Percentiles rank a stretch among this genome's conserved stretches.
These are phyloP conservation scores for Alternaria arborescens DNA, from an alignment of 2,329 filamentous ascomycete genomes.

Conservation along the genomic window DNA sequence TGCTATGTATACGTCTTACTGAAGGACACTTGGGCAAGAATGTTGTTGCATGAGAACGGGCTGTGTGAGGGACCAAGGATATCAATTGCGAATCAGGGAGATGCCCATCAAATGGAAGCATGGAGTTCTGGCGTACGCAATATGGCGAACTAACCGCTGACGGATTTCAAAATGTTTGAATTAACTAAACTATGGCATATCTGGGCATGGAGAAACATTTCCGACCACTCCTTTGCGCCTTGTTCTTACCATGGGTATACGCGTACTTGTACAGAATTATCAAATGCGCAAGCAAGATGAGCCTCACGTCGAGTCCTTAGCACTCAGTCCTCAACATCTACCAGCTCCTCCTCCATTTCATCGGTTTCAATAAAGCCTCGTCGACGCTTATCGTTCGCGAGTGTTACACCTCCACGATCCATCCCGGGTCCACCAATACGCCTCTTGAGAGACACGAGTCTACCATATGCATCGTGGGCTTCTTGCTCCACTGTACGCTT, in stretches of 20 bases:
- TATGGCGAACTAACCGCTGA: neutral
- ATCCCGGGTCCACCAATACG: conserved; percentile 61
- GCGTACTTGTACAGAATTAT: conserved; percentile 9
- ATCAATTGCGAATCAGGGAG: neutral
- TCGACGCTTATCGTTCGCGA: conserved; percentile 62
- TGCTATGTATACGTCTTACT: neutral
- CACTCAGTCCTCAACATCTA: conserved; percentile 39
- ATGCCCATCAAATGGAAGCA: neutral
- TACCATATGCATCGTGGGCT: conserved; percentile 55
- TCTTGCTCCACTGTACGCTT: conserved; percentile 53
- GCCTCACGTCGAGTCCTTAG: neutral
- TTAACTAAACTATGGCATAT: neutral
- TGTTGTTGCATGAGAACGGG: neutral
- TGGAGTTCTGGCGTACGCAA: conserved; percentile 16
- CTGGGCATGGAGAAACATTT: neutral
- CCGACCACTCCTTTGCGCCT: neutral
- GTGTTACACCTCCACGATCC: conserved; percentile 61
- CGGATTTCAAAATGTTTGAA: neutral
- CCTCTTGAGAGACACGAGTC: conserved; percentile 60
- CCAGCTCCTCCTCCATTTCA: conserved; percentile 57
- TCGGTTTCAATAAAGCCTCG: conserved; percentile 61
- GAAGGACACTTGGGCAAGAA: neutral
- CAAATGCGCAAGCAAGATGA: neutral
- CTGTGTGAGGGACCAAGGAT: neutral
- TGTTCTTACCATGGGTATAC: conserved; percentile 16